phyloP scores from a whole-genome alignment of 768 basidiomycete species.

The Neoboletus magnificus region DNA sequence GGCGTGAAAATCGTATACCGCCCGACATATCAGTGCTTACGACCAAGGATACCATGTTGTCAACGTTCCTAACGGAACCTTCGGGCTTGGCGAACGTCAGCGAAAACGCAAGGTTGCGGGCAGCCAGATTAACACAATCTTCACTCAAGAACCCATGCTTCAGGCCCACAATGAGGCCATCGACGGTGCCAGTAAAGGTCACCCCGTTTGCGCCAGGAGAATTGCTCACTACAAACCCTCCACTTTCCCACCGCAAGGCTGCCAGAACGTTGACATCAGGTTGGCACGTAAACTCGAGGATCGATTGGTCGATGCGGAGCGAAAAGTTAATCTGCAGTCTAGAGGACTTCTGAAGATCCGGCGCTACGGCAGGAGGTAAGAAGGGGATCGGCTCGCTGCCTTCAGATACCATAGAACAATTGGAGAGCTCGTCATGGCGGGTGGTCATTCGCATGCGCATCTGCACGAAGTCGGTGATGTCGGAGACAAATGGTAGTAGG shows the following conservation, averaged over 20 bases:
- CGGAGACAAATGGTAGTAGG: constrained; percentile 80
- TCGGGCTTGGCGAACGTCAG: constrained; percentile 61
- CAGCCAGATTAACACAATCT: constrained; percentile 76
- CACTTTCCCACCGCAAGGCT: constrained; percentile 89
- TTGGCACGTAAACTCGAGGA: constrained; percentile 80
- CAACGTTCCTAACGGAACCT: constrained; percentile 30
- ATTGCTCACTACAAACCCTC: constrained; percentile 81
- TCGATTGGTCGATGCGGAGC: constrained; percentile 88
- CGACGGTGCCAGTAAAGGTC: constrained; percentile 74
- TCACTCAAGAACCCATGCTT: constrained; percentile 85
- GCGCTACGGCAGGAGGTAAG: constrained; percentile 17
- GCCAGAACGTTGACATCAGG: constrained; percentile 93
- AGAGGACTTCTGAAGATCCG: constrained; percentile 29
- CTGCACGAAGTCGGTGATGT: constrained; percentile 69
- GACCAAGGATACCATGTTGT: constrained; percentile 65
- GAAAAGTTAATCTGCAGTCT: constrained; percentile 79
- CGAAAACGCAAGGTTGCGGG: constrained; percentile 79
- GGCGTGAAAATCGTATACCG: constrained; percentile 73
- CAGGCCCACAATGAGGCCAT: constrained; percentile 75
- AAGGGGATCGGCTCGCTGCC: constrained; percentile 1
- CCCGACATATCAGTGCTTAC: constrained; percentile 86
- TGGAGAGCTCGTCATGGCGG: constrained; percentile 16
- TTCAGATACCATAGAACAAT: constrained; percentile 12
- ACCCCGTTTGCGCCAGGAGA: constrained; percentile 70
- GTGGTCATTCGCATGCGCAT: constrained; percentile 58